Evolutionary conservation across 768 basidiomycete genomes (phyloP).

Genomic region (Lyophyllum shimeji): DNA sequence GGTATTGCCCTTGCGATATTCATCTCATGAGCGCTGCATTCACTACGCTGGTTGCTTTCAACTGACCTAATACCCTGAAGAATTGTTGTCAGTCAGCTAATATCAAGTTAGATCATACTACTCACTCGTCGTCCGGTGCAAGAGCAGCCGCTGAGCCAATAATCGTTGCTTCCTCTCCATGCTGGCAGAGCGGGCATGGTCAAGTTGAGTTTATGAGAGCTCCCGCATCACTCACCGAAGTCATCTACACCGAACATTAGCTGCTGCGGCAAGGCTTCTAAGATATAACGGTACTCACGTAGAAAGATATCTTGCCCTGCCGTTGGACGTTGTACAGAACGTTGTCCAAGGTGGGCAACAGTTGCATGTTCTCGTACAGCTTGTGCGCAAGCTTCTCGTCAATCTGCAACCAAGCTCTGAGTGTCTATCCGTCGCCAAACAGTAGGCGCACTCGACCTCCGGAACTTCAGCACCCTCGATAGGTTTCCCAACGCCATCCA

Average conservation of each 20-base stretch:
- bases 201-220: conserved; percentile 4
- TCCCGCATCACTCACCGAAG: conserved; percentile 43
- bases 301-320: conserved; percentile 91
- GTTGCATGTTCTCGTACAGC: conserved; percentile 79
- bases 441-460: conserved; percentile 47
- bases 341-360: conserved; percentile 83
- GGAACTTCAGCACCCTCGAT: conserved; percentile 75
- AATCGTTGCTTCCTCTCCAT: conserved; percentile 91
- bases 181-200: conserved; percentile 35
- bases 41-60: not conserved
- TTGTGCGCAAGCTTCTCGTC: conserved; percentile 65
- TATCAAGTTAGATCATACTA: not conserved
- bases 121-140: conserved; percentile 82
- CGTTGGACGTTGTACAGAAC: conserved; percentile 90
- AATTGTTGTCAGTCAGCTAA: not conserved
- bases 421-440: not conserved
- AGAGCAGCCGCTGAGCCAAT: conserved; percentile 89
- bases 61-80: conserved; percentile 69
- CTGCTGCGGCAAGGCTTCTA: not conserved
- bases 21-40: not conserved
- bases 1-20: conserved; percentile 74
- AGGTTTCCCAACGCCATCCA: conserved; percentile 77
- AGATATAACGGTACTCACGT: conserved; percentile 46
- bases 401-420: conserved; percentile 41
- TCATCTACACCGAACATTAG: conserved; percentile 55